These are phyloP conservation scores for Lepidopterella palustris DNA, from an alignment of 495 filamentous ascomycete species.

Conservation along the genomic window DNA sequence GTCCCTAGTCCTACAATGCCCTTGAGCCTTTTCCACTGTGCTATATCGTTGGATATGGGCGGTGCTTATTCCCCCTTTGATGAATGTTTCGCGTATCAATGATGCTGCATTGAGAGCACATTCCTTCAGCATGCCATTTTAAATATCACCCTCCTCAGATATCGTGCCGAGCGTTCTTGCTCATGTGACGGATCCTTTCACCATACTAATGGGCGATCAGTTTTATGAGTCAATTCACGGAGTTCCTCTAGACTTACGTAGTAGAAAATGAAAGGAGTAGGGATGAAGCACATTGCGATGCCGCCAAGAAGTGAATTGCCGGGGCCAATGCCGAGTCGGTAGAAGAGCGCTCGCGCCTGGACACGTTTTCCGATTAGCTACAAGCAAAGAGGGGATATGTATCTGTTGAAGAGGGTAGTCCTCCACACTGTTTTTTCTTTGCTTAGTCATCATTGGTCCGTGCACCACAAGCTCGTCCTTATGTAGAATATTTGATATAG, in stretches of 20 bases:
- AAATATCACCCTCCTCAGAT: not conserved
- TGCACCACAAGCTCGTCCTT: too few relatives aligned
- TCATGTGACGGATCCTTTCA: conserved; percentile 5
- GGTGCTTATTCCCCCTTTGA: too few relatives aligned
- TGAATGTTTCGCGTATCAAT: too few relatives aligned
- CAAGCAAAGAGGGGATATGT: not conserved
- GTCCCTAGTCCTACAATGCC: too few relatives aligned
- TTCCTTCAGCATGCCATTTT: not conserved
- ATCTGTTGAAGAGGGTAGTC: too few relatives aligned
- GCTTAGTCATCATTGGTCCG: too few relatives aligned
- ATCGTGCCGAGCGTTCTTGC: conserved; percentile 10
- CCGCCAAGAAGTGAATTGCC: conserved; percentile 9
- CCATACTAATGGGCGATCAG: conserved; percentile 2
- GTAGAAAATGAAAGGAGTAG: conserved; percentile 2
- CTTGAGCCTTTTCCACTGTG: too few relatives aligned
- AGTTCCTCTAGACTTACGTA: conserved; percentile 1
- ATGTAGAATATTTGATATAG: too few relatives aligned
- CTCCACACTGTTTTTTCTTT: too few relatives aligned
- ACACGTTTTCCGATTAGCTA: not conserved
- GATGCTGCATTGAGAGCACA: too few relatives aligned
- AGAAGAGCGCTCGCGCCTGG: conserved; percentile 4
- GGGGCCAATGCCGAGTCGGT: conserved; percentile 1
- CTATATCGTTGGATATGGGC: too few relatives aligned
- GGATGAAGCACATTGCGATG: conserved; percentile 1
- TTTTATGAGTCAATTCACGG: not conserved